Base-by-base conservation (phyloP, 2,329 filamentous ascomycete genomes). In the Diaporthe vexans region DNA sequence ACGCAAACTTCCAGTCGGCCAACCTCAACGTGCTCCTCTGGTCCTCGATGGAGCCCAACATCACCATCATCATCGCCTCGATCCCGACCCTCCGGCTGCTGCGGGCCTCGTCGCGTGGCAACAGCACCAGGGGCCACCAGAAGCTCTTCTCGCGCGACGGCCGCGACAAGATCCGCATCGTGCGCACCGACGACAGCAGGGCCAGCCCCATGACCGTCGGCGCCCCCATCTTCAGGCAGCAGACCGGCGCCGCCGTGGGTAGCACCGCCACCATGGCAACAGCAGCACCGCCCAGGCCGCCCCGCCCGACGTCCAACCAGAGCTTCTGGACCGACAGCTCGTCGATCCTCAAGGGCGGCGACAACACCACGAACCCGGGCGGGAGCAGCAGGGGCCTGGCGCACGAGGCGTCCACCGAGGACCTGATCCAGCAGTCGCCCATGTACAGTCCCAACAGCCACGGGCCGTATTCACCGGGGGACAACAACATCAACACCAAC, bases 11-110 rank as follows among this genome's bases (percentile, higher is more conserved):
- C 35, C 52, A 68, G 37, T 19, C 26, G n/a, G 37, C 52, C 7
- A 73, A 73, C 37, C 71, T 74, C 33, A n/a, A 48, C 56, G 26
- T 69, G 24, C 67, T 74, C 33, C 65, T 74, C 35, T 43, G 56
- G 37, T 54, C 72, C 4, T 35, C 67, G 5, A 63, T 63, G n/a
- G 72, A 74, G 52, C 65, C 72, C n/a, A 21, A 57, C 65, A 58
- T 74, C 37, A 46, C 63, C 29, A 65, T 74, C 46, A 48, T 74
- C 46, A 54, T 59, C 3, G 43, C 57, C 10, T 56, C 65, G 19
- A 40, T 74, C 35, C 72, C 72, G 19, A 69, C 72, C 26, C 65
- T 74, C 1, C 72, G 65, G 46, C 65, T 74, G 46, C 67, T 74
- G 19, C 35, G 37, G 24, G 19, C 72, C 2, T 35, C 72, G 0